Conservation (phyloP, 2,329 filamentous ascomycete species). For the Xylaria sp. region DNA sequence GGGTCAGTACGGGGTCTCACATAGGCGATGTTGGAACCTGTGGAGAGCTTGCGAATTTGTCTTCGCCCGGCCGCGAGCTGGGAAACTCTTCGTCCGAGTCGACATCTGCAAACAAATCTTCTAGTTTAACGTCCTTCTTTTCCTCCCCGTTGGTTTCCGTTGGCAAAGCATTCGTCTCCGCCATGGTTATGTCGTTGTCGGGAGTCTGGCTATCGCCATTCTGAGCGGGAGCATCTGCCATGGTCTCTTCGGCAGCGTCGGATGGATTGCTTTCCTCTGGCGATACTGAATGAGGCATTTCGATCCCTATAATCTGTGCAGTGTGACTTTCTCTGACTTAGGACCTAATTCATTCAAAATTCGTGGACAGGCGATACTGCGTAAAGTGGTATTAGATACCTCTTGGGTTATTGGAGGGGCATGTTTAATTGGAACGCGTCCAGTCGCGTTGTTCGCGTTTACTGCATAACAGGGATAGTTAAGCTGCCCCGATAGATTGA, state of each 20-base stretch:
- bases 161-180: slow-evolving; percentile 34
- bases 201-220: slow-evolving; percentile 36
- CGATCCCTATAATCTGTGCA: background rate
- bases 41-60: slow-evolving; percentile 47
- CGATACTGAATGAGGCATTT: slow-evolving; percentile 52
- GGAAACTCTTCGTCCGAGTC: slow-evolving; percentile 66
- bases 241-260: slow-evolving; percentile 40
- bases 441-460: slow-evolving; percentile 21
- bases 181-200: slow-evolving; percentile 47
- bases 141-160: slow-evolving; percentile 22
- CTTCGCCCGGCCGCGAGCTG: slow-evolving; percentile 46
- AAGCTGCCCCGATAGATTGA: background rate
- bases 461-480: slow-evolving; percentile 3
- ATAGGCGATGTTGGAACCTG: slow-evolving; percentile 46
- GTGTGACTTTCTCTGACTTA: background rate
- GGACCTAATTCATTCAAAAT: background rate
- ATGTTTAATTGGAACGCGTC: slow-evolving; percentile 26
- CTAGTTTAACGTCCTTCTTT: slow-evolving; percentile 56
- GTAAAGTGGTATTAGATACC: background rate
- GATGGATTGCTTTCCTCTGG: slow-evolving; percentile 35
- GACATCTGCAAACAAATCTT: slow-evolving; percentile 61
- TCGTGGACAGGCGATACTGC: background rate
- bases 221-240: slow-evolving; percentile 37
- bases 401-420: slow-evolving; percentile 11
- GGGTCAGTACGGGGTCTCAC: slow-evolving; percentile 38